Evolutionary conservation across 495 filamentous ascomycete species (phyloP), one percentile per base, ranked within the genome.

Genomic region (Aspergillus conjunctus): DNA sequence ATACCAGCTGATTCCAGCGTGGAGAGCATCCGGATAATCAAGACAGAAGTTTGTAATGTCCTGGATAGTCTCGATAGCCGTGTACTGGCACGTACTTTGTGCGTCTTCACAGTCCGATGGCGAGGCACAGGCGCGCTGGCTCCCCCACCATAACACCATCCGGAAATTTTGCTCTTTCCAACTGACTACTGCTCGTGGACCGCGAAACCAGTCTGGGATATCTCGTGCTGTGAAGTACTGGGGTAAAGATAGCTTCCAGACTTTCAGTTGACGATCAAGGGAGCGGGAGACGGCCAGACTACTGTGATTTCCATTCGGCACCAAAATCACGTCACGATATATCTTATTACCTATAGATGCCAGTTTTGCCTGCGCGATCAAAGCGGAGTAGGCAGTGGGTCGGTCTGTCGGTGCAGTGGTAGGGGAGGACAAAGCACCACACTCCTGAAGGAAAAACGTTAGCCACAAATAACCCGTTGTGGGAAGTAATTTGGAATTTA

Each of bases 81-180:
- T 51, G 44, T 58, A 62, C 15, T 66, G 59, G 48, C 67, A 69
- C 39, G 63, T 63, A 10, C 56, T 63, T 10, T 34, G 61, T 2
- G 67, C 67, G 51, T 69, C 67, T 45, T 62, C 49, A 21, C 31
- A 34, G 30, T 69, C 67, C 0, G 58, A 56, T 7, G 32, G 30
- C 0, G 41, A 45, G n/a, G 15, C 58, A 37, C 61, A 69, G 4
- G 62, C 5, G 8, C 60, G 65, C 20, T 71, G 66, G 43, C 59
- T 71, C 18, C 65, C 66, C 58, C 68, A 66, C 66, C 68, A 71
- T 0, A 68, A 58, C 58, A 71, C 21, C 44, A 68, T 68, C 15
- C 68, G 68, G 4, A 68, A 21, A 31, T 71, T 71, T 21, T 71
- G 64, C 32, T 71, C 66, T 58, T 71, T 71, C 66, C 66, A 68